Evolutionary conservation across 306 rosid species (phyloP).

Genomic region (Quercus gilva): DNA sequence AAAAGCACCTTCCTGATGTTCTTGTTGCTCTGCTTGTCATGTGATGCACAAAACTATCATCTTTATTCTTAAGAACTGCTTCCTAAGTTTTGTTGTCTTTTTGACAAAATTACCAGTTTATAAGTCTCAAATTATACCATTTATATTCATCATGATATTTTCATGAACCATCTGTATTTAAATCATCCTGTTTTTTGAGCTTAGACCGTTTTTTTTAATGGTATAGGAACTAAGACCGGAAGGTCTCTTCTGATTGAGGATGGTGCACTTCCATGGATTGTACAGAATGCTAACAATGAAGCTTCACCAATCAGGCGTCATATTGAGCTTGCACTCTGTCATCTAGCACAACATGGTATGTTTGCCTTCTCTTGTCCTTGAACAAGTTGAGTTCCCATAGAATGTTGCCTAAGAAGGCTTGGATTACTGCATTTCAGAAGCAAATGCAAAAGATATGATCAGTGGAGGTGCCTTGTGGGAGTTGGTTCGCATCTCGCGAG

Average conservation of each 20-base stretch:
- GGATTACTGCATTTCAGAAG: slow-evolving; percentile 57
- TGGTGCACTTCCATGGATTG: slow-evolving; percentile 96
- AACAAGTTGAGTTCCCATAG: slow-evolving; percentile 8
- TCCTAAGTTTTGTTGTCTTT: slow-evolving; percentile 7
- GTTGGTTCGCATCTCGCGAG: slow-evolving; percentile 82
- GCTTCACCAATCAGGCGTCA: slow-evolving; percentile 91
- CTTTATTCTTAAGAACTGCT: slow-evolving; percentile 11
- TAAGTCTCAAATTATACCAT: neutral
- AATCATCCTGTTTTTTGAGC: neutral
- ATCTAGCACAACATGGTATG: slow-evolving; percentile 93
- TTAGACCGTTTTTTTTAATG: slow-evolving; percentile 15
- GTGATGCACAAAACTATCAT: neutral
- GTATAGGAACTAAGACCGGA: slow-evolving; percentile 73
- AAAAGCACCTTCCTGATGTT: slow-evolving; percentile 6
- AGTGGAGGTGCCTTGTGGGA: slow-evolving; percentile 93
- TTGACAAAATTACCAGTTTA: neutral
- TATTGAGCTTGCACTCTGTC: slow-evolving; percentile 95
- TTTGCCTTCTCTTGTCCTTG: neutral
- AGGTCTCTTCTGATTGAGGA: slow-evolving; percentile 91
- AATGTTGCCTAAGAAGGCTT: slow-evolving; percentile 18
- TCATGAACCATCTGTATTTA: neutral
- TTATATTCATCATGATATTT: neutral
- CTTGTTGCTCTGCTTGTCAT: neutral
- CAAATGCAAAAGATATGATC: slow-evolving; percentile 89
- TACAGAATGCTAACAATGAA: slow-evolving; percentile 88